phyloP scores from a whole-genome alignment of 164 flowering plant genomes.

The Brasenia schreberi region DNA sequence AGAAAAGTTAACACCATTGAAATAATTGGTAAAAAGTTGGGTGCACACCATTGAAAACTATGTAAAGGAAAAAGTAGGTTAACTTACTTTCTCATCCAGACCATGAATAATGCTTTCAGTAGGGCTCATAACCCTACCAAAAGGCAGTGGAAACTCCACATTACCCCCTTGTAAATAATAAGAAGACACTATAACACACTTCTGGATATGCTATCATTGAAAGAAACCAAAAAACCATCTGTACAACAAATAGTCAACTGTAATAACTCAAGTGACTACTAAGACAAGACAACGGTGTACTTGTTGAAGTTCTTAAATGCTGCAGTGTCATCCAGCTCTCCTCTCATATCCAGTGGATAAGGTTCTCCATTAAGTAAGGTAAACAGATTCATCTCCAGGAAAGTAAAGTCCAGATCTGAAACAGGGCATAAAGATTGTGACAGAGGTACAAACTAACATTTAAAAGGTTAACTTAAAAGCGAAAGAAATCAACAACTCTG shows the following conservation, averaged over 20 bases:
- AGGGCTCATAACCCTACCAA: slow-evolving; percentile 84
- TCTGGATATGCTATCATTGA: no score
- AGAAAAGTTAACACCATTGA: no score
- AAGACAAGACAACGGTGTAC: slow-evolving; percentile 21
- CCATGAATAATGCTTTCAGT: slow-evolving; percentile 80
- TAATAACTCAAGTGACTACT: neutral
- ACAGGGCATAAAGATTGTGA: neutral
- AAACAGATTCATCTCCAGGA: slow-evolving; percentile 98
- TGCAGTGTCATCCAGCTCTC: slow-evolving; percentile 98
- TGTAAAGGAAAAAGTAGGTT: no score
- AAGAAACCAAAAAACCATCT: no score
- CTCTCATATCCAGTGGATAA: slow-evolving; percentile 98
- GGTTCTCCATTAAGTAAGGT: slow-evolving; percentile 88
- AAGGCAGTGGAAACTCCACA: slow-evolving; percentile 84
- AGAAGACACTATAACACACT: no score
- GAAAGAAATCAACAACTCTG: no score
- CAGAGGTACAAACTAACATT: no score
- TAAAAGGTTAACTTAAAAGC: no score
- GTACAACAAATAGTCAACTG: no score
- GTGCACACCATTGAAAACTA: no score
- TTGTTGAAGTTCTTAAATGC: slow-evolving; percentile 95
- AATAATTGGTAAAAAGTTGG: no score
- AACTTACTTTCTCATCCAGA: slow-evolving; percentile 77
- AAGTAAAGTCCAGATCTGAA: slow-evolving; percentile 92
- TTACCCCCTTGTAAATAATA: slow-evolving; percentile 50